Base-by-base conservation (phyloP, 2,329 filamentous ascomycete species). In the Geoglossum cookeanum region DNA sequence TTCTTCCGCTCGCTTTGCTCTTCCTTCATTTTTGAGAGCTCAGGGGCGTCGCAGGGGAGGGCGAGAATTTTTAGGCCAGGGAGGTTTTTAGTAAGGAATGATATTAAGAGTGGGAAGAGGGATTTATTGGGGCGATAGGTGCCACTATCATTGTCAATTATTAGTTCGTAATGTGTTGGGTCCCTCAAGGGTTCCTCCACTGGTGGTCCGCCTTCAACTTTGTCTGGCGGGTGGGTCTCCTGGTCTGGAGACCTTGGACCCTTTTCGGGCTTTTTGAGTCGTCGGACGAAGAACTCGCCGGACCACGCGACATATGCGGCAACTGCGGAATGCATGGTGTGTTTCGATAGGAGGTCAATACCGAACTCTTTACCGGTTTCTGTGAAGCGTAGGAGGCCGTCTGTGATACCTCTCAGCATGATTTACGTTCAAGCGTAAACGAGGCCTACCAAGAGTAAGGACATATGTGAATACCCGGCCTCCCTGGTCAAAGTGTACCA, bases 331-430 rank as follows among this genome's bases (percentile, higher is more conserved):
- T 97, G 91, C 88, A 97, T 95, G 45, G 88, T 94, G 69, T 97
- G 91, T 68, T 97, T 97, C 68, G 84, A 89, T 64, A 97, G 71
- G 68, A 96, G 75, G 70, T 96, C 91, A 64, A 97, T 88, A 56
- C 90, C 88, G 59, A 96, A 96, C 65, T 96, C 90, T 64, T 92
- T 92, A 33, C 91, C 91, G 0, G 91, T 97, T 69, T 96, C 91
- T 0, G 91, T 96, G 70, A 96, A 96, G 51, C 89, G 84, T 66
- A 94, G 79, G 56, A 91, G 76, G 4, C 84, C 85, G 65, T 97
- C 91, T 52, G 29, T n/a, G 32, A 7, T 7, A 8, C 13, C 29
- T 32, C 27, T 32, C 27, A 27, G 15, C 29, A 33, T 29, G 3
- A 13, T 13, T 27, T 22, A 13, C 4, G 7, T 52, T n/a, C 4